These are phyloP conservation scores for Wickerhamiella kurtzmanii DNA, from an alignment of 805 yeast species.

Conservation along the genomic window DNA sequence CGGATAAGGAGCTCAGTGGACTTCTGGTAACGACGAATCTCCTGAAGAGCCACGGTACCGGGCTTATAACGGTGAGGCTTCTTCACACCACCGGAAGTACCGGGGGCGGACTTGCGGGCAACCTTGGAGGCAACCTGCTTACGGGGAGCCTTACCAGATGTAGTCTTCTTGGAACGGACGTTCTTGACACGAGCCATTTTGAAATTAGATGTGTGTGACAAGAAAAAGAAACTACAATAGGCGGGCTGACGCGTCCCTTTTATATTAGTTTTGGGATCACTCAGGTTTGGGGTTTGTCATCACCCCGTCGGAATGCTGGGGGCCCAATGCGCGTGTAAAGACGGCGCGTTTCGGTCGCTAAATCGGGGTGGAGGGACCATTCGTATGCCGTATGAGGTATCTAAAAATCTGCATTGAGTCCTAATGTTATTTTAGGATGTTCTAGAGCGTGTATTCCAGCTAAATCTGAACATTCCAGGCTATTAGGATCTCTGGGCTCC, in stretches of 20 bases:
- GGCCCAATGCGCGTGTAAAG: neutral
- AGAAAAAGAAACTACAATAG: neutral
- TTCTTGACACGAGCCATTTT: constrained; percentile 36
- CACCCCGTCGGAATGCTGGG: neutral
- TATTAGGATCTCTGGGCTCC: no score
- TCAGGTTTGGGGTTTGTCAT: neutral
- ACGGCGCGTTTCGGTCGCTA: neutral
- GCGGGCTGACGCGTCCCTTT: constrained; percentile 2
- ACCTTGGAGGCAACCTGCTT: constrained; percentile 84
- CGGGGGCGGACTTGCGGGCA: constrained; percentile 79
- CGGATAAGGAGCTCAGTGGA: constrained; percentile 76
- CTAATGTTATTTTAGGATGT: no score
- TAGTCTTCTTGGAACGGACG: constrained; percentile 72
- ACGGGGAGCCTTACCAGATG: constrained; percentile 91
- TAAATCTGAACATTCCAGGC: no score
- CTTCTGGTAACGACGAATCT: constrained; percentile 84
- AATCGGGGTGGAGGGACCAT: neutral
- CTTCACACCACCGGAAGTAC: constrained; percentile 80
- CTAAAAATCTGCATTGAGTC: neutral
- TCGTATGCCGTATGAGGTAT: neutral
- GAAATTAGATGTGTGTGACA: neutral
- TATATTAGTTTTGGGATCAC: neutral
- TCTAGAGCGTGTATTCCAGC: no score
- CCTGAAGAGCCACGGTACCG: constrained; percentile 88
- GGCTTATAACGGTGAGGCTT: constrained; percentile 92